Evolutionary conservation across 176 grass and related monocot species (phyloP).

Genomic region (Oryza glaberrima): DNA sequence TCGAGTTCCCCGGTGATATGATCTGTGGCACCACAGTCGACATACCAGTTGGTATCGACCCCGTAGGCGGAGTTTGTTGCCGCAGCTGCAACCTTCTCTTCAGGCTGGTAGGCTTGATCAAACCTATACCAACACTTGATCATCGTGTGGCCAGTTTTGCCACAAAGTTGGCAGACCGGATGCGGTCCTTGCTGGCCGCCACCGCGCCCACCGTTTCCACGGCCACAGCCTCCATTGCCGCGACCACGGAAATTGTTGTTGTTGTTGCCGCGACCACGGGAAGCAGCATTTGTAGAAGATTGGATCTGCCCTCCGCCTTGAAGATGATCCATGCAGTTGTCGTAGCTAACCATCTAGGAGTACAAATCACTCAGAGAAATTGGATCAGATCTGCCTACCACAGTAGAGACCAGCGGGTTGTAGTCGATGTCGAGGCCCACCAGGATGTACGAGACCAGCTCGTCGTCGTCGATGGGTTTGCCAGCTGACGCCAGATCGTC

Average conservation of each 20-base stretch:
- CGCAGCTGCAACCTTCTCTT: no score
- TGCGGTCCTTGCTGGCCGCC: no score
- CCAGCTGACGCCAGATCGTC: background rate
- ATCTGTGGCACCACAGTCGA: no score
- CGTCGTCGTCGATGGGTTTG: background rate
- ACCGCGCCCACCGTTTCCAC: no score
- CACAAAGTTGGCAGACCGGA: no score
- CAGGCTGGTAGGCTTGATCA: no score
- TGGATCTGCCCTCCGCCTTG: background rate
- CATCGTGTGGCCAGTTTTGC: no score
- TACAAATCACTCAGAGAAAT: background rate
- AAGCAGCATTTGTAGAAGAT: background rate
- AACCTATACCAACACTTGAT: no score
- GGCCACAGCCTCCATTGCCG: no score
- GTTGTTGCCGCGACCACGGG: background rate
- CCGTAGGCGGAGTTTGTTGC: no score
- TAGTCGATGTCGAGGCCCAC: background rate
- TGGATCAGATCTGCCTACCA: background rate
- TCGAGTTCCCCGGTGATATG: no score
- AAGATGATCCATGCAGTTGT: background rate
- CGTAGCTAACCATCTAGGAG: background rate
- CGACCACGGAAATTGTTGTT: background rate
- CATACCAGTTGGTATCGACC: no score
- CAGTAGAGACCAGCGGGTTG: background rate
- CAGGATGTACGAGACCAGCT: background rate